These are phyloP conservation scores for Phytopythium cucurbitacearum DNA, from an alignment of 352 stramenopile species.

Conservation along the genomic window DNA sequence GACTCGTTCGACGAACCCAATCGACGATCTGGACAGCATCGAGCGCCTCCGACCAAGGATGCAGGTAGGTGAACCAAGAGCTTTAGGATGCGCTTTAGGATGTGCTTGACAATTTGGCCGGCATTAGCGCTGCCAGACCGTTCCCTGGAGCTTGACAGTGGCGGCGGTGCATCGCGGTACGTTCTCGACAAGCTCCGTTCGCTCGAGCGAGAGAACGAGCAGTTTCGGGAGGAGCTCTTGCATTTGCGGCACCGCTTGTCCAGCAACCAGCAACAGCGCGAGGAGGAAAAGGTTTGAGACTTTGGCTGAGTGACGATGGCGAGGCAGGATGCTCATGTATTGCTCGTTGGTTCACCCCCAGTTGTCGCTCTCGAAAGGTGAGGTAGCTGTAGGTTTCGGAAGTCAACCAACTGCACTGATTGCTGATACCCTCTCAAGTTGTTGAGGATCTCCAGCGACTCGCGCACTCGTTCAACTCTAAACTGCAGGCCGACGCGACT, in stretches of 20 bases:
- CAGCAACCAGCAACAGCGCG: slow-evolving; percentile 53
- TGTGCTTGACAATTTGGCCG: no score
- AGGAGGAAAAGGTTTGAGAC: slow-evolving; percentile 42
- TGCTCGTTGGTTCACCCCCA: background rate
- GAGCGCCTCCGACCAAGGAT: no score
- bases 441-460: slow-evolving; percentile 57
- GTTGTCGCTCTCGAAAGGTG: slow-evolving; percentile 5
- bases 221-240: slow-evolving; percentile 45
- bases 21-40: no score
- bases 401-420: background rate
- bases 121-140: no score
- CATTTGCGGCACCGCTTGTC: slow-evolving; percentile 49
- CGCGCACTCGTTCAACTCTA: slow-evolving; percentile 43
- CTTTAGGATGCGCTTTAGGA: no score
- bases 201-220: slow-evolving; percentile 60
- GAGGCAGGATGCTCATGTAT: background rate
- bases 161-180: background rate
- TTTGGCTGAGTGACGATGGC: background rate
- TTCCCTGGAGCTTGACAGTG: no score
- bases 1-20: no score
- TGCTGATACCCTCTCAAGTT: slow-evolving; percentile 11
- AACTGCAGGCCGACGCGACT: slow-evolving; percentile 45
- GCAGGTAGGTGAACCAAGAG: no score
- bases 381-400: background rate
- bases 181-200: slow-evolving; percentile 32